Evolutionary conservation across 805 yeast species (phyloP).

Genomic region (Maudiozyma barnettii): DNA sequence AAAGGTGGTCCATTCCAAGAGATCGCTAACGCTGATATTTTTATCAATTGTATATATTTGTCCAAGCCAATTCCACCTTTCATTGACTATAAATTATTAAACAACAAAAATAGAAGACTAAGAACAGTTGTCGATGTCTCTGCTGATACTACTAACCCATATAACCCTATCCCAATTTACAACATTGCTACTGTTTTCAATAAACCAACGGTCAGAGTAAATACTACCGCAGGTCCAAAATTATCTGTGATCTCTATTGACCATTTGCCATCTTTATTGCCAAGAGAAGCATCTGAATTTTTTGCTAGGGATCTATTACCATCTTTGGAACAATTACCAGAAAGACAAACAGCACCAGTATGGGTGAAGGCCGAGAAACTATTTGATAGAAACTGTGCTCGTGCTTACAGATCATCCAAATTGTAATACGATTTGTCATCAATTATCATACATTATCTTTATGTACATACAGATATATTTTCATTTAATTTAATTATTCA

Average conservation of each 20-base stretch:
- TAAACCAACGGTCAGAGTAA: conserved; percentile 82
- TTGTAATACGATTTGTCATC: conserved; percentile 19
- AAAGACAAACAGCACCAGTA: conserved; percentile 74
- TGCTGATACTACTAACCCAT: conserved; percentile 97
- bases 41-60: conserved; percentile 91
- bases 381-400: conserved; percentile 75
- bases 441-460: not conserved
- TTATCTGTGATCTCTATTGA: conserved; percentile 90
- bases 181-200: conserved; percentile 80
- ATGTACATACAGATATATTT: not conserved
- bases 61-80: conserved; percentile 93
- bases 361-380: conserved; percentile 85
- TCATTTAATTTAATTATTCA: not conserved
- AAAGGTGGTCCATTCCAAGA: conserved; percentile 96
- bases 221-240: conserved; percentile 71
- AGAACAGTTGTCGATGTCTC: conserved; percentile 94
- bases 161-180: conserved; percentile 95
- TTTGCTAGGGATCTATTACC: conserved; percentile 85
- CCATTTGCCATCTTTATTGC: conserved; percentile 89
- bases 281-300: conserved; percentile 94
- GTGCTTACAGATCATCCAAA: conserved; percentile 45
- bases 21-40: conserved; percentile 77
- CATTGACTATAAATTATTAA: conserved; percentile 58
- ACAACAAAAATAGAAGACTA: conserved; percentile 59
- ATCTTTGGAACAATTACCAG: conserved; percentile 71